Evolutionary conservation across 1,284 basidiomycete genomes (phyloP), one percentile per base, ranked within the genome.

Genomic region (Malassezia sp.): DNA sequence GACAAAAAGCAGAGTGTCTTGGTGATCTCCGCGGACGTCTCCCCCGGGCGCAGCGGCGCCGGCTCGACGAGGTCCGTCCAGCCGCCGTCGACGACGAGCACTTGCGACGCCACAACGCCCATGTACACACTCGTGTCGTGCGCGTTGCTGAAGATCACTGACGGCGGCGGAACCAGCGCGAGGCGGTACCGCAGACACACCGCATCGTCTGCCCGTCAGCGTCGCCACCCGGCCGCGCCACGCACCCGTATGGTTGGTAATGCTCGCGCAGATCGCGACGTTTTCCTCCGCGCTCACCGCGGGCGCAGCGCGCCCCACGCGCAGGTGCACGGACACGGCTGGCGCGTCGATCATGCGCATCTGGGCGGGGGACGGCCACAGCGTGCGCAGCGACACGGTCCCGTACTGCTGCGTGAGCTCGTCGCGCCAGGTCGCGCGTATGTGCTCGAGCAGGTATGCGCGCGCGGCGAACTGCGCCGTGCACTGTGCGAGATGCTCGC

Each of bases 391-490:
- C 4, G 35, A 31, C 7, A 56, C 7, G 21, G 28, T 21, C 20
- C 52, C 54, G n/a, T 27, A 12, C 2, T 15, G 11, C 10, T 27
- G 38, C 7, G 43, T 21, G 11, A 20, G 20, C 23, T 9, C 8
- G 77, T 95, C 88, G 60, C 77, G 78, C 90, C 90, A 96, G 11
- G 73, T 75, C 8, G 82, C 82, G 15, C 72, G 74, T 5, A 93
- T 69, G 33, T 74, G 73, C 32, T 78, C 77, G 59, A 93, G 78
- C 10, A 96, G 73, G 53, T 82, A 79, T 67, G 96, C 85, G 23
- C 89, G 77, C 65, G 89, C 90, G 91, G 90, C 96, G 73, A 96
- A 96, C 12, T 89, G 69, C 61, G 85, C 82, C 27, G 80, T 76
- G 58, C 84, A 80, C 8, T 74, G 65, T 29, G 73, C 74, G 52